Evolutionary conservation across 2,329 filamentous ascomycete species (phyloP), one percentile per base, ranked within the genome.

Genomic region (Paraphoma chrysanthemicola): DNA sequence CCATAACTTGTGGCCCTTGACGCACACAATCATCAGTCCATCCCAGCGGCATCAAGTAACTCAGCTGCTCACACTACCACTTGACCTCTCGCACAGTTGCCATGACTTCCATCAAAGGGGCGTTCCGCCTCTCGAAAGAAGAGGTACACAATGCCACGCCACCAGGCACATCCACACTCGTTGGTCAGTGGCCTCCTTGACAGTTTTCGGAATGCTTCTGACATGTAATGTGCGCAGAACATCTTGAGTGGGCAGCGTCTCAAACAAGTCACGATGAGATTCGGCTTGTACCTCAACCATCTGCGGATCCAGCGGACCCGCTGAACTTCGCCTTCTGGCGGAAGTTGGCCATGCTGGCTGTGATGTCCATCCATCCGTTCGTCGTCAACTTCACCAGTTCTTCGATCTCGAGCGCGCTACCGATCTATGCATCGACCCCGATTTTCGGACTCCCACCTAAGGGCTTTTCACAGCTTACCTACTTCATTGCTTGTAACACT

Each of bases 351-450:
- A 71, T 79, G 11, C 59, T 80, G 2, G 57, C 66, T 14, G 64
- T 68, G 57, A 78, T 80, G 75, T 76, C 72, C 7, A 44, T 78
- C 12, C 74, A 75, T 57, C 71, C 76, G 1, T 75, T 77, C 43
- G 64, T 74, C 6, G 72, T 73, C 6, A 79, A 78, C 52, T 70
- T 80, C 51, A 72, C 74, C 6, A 71, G 67, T 28, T 61, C 75
- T 9, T 74, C 70, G 6, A 61, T 79, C 6, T 70, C 75, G 1
- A 77, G 73, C 49, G 72, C 75, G 1, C 58, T 80, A 6, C 72
- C 74, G 1, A 57, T 75, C 23, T 71, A 79, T 46, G 67, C 70
- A 28, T 67, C 66, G 16, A 68, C 76, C 6, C 63, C 70, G 12
- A 59, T 72, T 9, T 66, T 75, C 29, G 73, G 69, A 1, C 48